Evolutionary conservation across 2,329 filamentous ascomycete species (phyloP).

Genomic region (Rasamsonia emersonii): DNA sequence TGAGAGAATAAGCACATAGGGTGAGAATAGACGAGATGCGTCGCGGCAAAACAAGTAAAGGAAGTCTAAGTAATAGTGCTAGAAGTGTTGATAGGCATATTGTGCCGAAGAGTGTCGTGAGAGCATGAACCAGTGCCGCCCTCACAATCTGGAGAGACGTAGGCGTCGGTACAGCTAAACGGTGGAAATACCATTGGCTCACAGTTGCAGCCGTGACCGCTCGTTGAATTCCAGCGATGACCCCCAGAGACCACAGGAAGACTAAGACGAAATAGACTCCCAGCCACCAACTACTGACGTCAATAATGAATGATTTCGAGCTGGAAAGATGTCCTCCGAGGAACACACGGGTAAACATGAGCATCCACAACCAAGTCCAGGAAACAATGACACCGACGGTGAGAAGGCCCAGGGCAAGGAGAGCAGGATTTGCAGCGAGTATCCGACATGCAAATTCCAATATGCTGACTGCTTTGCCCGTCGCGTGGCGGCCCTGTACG

Average conservation of each 20-base stretch:
- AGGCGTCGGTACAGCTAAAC: conserved; percentile 68
- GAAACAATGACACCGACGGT: conserved; percentile 66
- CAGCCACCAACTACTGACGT: conserved; percentile 87
- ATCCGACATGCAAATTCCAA: conserved; percentile 89
- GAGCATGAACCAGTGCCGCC: conserved; percentile 72
- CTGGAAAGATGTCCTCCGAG: conserved; percentile 74
- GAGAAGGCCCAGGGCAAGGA: conserved; percentile 74
- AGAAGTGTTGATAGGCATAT: conserved; percentile 82
- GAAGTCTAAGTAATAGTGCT: conserved; percentile 70
- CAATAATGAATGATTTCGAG: conserved; percentile 64
- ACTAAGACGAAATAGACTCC: conserved; percentile 86
- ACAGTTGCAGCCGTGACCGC: conserved; percentile 90
- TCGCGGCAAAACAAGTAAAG: conserved; percentile 72
- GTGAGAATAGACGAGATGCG: conserved; percentile 61
- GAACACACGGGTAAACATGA: conserved; percentile 94
- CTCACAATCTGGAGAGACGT: conserved; percentile 72
- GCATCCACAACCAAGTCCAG: conserved; percentile 95
- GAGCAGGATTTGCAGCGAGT: conserved; percentile 70
- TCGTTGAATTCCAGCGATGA: conserved; percentile 81
- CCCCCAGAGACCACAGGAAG: conserved; percentile 88
- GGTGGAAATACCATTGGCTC: conserved; percentile 98
- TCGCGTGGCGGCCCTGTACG: conserved; percentile 67
- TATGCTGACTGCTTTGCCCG: conserved; percentile 76
- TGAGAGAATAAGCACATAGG: conserved; percentile 66
- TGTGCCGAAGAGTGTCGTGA: conserved; percentile 82